phyloP scores from a whole-genome alignment of 148 eudicot species.

The Nepenthes mirabilis region DNA sequence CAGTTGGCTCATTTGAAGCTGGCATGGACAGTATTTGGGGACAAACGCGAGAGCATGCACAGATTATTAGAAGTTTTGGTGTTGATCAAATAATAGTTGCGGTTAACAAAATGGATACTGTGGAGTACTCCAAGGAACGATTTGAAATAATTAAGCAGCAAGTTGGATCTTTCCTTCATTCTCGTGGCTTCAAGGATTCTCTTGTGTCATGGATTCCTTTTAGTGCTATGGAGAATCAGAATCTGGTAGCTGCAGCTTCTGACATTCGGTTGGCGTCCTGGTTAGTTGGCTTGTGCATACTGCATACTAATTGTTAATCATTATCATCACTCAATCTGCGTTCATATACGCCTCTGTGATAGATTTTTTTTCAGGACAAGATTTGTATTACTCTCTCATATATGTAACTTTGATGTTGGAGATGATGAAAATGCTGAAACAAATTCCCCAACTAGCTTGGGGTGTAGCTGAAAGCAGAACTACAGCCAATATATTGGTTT shows the following conservation, averaged over 20 bases:
- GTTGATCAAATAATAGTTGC: constrained; percentile 85
- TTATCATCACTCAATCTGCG: background rate
- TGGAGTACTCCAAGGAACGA: constrained; percentile 73
- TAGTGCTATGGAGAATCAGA: constrained; percentile 94
- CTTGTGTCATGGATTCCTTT: constrained; percentile 69
- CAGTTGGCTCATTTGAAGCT: constrained; percentile 80
- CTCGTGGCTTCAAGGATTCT: constrained; percentile 79
- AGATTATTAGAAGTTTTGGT: constrained; percentile 92
- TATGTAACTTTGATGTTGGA: too few relatives aligned
- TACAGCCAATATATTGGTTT: too few relatives aligned
- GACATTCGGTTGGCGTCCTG: constrained; percentile 67
- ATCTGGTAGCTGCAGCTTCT: constrained; percentile 60
- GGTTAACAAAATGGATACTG: constrained; percentile 88
- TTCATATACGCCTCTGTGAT: background rate
- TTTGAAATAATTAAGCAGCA: constrained; percentile 64
- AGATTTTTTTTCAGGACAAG: background rate
- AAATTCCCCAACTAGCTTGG: too few relatives aligned
- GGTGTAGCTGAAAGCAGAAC: too few relatives aligned
- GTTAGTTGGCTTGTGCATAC: constrained; percentile 26
- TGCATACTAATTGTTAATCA: background rate
- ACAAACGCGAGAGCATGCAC: constrained; percentile 94
- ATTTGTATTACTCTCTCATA: too few relatives aligned
- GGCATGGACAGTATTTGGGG: constrained; percentile 77
- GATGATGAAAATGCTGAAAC: too few relatives aligned
- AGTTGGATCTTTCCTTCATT: constrained; percentile 83